Base-by-base conservation (phyloP, 352 stramenopile species). In the Phytophthora lateralis region DNA sequence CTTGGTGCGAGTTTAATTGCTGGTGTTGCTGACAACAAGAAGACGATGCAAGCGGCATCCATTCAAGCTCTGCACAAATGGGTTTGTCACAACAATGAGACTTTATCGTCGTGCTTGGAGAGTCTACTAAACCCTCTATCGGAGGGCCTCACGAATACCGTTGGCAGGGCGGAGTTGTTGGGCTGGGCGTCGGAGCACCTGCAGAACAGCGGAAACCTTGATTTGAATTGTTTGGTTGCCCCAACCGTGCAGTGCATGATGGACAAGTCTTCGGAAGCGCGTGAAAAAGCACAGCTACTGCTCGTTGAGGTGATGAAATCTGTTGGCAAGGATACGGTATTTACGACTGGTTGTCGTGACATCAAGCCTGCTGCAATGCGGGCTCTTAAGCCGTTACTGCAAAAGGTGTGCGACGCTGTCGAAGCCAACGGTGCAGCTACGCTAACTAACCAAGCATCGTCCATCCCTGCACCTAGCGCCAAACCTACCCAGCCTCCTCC, bases 341-440 rank as follows among this genome's bases (percentile, higher is more conserved):
- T 93, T 26, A 89, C 78, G 4, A 76, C 65, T 9, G 86, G 85
- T 7, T 96, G 88, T 34, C 68, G 88, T 12, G 84, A 95, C 50
- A 87, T 96, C 44, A 91, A 95, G 43, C 88, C 88, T 26, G 88
- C 88, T 4, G 83, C 91, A 24, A 96, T 96, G 88, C 77, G 88
- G 32, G 85, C 84, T 35, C 60, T 96, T 4, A 88, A 90, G n/a
- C 88, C 88, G n/a, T 70, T 95, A 24, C 80, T 96, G 9, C 74
- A 92, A 37, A 94, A 94, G 53, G 85, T 90, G 4, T 79, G 56
- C 35, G 76, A 88, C 21, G 49, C 67, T 21, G 71, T 76, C 3
- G 75, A 87, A 32, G 74, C 54, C 7, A 69, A 42, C 51, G 55
- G 47, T 7, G 34, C 21, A 39, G 8, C 56, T 34, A 59, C 41